Conservation (phyloP, 2,329 filamentous ascomycete genomes). For the Scleromitrula shiraiana region DNA sequence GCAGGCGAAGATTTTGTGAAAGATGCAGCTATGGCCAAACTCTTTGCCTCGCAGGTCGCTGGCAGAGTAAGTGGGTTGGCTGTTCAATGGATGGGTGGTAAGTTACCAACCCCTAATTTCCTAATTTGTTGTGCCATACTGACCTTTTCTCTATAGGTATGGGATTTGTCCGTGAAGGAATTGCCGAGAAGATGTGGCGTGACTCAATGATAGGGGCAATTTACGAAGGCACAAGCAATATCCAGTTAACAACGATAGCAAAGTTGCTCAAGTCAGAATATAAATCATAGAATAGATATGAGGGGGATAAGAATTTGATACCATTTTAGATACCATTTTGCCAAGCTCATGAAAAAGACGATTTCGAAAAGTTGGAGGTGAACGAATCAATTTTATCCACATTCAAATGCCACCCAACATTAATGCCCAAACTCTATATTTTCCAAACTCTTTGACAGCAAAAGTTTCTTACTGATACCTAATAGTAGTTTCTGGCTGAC, state of each 20-base stretch:
- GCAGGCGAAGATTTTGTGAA: conserved; percentile 89
- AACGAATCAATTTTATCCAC: too few species aligned
- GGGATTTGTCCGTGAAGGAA: conserved; percentile 93
- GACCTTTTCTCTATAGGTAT: conserved; percentile 41
- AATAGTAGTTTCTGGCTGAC: too few species aligned
- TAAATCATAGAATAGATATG: conserved; percentile 36
- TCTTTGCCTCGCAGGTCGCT: conserved; percentile 89
- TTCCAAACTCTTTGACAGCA: too few species aligned
- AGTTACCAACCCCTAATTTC: background rate
- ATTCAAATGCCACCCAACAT: too few species aligned
- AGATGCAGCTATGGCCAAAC: conserved; percentile 97
- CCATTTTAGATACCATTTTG: conserved; percentile 8
- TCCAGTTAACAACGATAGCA: conserved; percentile 64
- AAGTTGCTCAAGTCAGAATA: conserved; percentile 64
- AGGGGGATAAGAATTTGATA: background rate
- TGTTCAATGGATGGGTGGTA: conserved; percentile 96
- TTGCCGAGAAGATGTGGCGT: conserved; percentile 95
- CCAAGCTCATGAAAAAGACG: conserved; percentile 12
- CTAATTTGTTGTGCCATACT: background rate
- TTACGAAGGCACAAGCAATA: conserved; percentile 85
- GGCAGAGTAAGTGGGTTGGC: conserved; percentile 77
- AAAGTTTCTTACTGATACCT: too few species aligned
- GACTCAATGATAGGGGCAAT: conserved; percentile 99
- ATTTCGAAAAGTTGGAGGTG: too few species aligned
- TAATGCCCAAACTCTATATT: background rate